Evolutionary conservation across 208 protist genomes (phyloP), one percentile per base, ranked within the genome.

Genomic region (Trichomonas vaginalis): DNA sequence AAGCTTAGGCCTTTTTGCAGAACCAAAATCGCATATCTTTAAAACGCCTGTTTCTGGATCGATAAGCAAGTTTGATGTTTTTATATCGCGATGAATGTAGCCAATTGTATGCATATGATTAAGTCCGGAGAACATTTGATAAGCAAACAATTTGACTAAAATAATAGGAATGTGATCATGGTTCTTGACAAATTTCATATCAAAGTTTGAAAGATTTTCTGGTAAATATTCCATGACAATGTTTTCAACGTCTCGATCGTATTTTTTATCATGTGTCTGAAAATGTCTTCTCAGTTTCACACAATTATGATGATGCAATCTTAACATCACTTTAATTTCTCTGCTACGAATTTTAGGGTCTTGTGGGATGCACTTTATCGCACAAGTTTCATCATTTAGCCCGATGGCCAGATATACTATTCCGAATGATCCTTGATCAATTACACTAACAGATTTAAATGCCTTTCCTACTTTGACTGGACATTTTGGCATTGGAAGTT

Each of bases 161-260:
- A 42, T n/a, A 42, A 86, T 39, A 17, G 62, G 95, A 27, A 47
- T 61, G 2, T 86, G 56, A 86, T 97, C 92, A 95, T 98, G 98
- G 35, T 95, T 46, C 95, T 98, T 98, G 86, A 97, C 97, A 97
- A 98, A 99, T 95, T 98, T 96, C 49, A 97, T 96, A 32, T 98
- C 97, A 35, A 99, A 96, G 23, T 97, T 96, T 95, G 98, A 98
- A 4, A 99, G 96, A 95, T 99, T 99, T 61, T 99, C 97, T 1
- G 99, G 99, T 0, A 99, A 97, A 97, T 99, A 99, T 88, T 99
- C 98, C 97, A 99, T 98, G 17, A 99, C 99, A 23, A 99, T 97
- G 97, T 99, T 99, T 14, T 99, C 97, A 96, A 99, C 99, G 23
- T 99, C 96, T 92, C 99, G 98, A 37, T 98, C 32, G 0, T 4